phyloP scores from a whole-genome alignment of 495 filamentous ascomycete species.

The Podospora fimiseda region DNA sequence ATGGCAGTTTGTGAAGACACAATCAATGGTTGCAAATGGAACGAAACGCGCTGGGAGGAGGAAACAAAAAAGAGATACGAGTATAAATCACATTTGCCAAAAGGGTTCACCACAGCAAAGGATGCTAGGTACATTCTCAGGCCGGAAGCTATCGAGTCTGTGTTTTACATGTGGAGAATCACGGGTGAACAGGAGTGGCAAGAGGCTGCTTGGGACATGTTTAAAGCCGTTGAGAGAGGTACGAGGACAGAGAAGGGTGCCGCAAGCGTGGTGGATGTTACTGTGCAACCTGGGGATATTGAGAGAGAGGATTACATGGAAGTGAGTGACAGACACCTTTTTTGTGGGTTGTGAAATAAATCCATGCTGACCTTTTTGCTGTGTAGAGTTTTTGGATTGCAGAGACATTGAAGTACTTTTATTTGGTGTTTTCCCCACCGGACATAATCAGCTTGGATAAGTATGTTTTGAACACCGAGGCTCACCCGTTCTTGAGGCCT shows the following conservation, averaged over 20 bases:
- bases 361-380: too few relatives aligned
- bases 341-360: too few relatives aligned
- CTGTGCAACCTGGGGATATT: constrained; percentile 32
- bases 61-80: constrained; percentile 16
- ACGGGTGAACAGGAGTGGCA: constrained; percentile 57
- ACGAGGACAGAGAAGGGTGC: constrained; percentile 54
- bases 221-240: constrained; percentile 53
- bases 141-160: constrained; percentile 62
- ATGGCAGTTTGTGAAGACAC: constrained; percentile 53
- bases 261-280: constrained; percentile 51
- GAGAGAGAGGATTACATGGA: constrained; percentile 23
- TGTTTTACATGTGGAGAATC: constrained; percentile 68
- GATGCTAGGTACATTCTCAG: constrained; percentile 41
- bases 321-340: not conserved
- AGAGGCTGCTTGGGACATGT: constrained; percentile 72
- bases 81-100: constrained; percentile 46
- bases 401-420: constrained; percentile 54
- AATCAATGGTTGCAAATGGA: constrained; percentile 15
- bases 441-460: constrained; percentile 65
- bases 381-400: constrained; percentile 40
- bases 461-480: constrained; percentile 82
- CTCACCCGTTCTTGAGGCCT: constrained; percentile 55
- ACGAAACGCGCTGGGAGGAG: constrained; percentile 24
- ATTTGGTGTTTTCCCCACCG: constrained; percentile 69
- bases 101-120: constrained; percentile 41